phyloP scores from a whole-genome alignment of 352 stramenopile species.

The Globisporangium nagaii region DNA sequence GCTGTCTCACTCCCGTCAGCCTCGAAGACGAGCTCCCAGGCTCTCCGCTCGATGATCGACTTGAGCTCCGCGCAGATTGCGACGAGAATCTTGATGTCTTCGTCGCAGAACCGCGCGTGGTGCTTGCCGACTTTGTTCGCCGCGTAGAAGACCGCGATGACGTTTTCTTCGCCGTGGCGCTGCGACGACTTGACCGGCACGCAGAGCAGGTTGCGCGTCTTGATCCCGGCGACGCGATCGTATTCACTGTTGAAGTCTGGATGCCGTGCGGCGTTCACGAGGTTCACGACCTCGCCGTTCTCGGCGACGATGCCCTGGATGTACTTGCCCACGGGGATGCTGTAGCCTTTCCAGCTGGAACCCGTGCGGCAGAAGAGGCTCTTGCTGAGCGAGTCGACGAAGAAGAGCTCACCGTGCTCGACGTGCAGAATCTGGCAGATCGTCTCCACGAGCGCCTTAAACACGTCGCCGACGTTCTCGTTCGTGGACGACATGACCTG shows the following conservation, averaged over 20 bases:
- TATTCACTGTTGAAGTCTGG: conserved; percentile 66
- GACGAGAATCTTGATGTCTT: conserved; percentile 64
- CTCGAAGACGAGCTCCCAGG: conserved; percentile 74
- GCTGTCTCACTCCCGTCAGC: conserved; percentile 36
- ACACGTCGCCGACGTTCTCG: conserved; percentile 42
- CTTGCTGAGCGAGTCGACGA: conserved; percentile 69
- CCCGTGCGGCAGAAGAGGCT: conserved; percentile 62
- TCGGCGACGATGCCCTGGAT: conserved; percentile 65
- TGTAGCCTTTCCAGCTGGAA: conserved; percentile 65
- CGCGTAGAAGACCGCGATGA: conserved; percentile 78
- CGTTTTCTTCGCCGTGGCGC: conserved; percentile 58
- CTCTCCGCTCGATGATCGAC: conserved; percentile 54
- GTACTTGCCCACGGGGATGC: conserved; percentile 57
- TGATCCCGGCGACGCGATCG: conserved; percentile 49
- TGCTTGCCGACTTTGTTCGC: conserved; percentile 59
- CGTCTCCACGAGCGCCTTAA: conserved; percentile 33
- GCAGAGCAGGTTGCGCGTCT: conserved; percentile 64
- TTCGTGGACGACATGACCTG: conserved; percentile 46
- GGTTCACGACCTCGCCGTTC: conserved; percentile 46
- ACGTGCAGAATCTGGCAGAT: conserved; percentile 43
- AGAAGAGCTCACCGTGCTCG: conserved; percentile 69
- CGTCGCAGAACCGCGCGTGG: conserved; percentile 38
- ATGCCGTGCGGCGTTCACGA: conserved; percentile 50
- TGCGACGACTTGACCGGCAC: conserved; percentile 60
- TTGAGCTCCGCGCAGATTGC: conserved; percentile 61